Evolutionary conservation across 2,329 filamentous ascomycete genomes (phyloP).

Genomic region (Hypoxylon sp.): DNA sequence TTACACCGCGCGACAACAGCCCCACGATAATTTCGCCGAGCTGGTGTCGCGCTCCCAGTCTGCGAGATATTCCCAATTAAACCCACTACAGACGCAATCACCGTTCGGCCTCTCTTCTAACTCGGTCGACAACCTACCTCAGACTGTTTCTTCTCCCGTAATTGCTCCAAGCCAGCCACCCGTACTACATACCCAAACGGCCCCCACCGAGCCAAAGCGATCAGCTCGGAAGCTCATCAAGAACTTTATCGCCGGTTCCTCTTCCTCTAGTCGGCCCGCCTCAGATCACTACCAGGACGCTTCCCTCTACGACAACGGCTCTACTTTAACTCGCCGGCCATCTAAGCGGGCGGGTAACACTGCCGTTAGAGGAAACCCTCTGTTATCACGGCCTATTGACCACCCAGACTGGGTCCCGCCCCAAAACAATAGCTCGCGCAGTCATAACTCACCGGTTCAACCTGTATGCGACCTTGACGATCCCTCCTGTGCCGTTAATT

Average conservation of each 20-base stretch:
- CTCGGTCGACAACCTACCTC: conserved; percentile 61
- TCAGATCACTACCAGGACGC: conserved; percentile 53
- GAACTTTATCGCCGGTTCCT: conserved; percentile 65
- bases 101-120: conserved; percentile 57
- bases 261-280: conserved; percentile 55
- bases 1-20: conserved; percentile 55
- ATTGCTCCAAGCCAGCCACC: conserved; percentile 46
- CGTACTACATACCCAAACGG: conserved; percentile 50
- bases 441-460: conserved; percentile 61
- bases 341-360: conserved; percentile 71
- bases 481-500: conserved; percentile 56
- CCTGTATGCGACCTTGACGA: conserved; percentile 60
- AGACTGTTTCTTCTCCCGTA: conserved; percentile 52
- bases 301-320: conserved; percentile 65
- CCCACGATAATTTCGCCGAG: conserved; percentile 62
- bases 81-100: conserved; percentile 55
- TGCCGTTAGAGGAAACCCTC: conserved; percentile 60
- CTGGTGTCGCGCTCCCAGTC: conserved; percentile 67
- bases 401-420: conserved; percentile 53
- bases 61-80: conserved; percentile 62
- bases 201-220: conserved; percentile 61
- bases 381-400: conserved; percentile 50
- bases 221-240: conserved; percentile 69
- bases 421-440: conserved; percentile 43
- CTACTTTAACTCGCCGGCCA: conserved; percentile 66